These are phyloP conservation scores for Pelargonium fulgidum DNA, from an alignment of 441 rosid species.

Conservation along the genomic window DNA sequence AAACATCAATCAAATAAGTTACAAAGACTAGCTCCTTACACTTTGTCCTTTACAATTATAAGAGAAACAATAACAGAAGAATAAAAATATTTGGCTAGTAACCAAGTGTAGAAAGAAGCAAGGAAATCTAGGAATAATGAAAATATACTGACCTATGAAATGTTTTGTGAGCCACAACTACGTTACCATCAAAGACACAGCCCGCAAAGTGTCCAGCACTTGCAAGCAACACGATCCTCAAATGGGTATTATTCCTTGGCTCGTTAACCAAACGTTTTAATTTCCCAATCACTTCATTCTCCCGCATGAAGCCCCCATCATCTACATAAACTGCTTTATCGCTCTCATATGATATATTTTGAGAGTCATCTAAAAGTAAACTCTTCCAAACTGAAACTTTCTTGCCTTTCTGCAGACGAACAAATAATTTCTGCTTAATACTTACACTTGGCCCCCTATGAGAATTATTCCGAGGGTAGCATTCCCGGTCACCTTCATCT, in stretches of 20 bases:
- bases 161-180: slow-evolving; percentile 71
- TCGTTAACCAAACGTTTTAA: slow-evolving; percentile 39
- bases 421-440: slow-evolving; percentile 52
- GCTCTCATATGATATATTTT: slow-evolving; percentile 36
- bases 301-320: slow-evolving; percentile 19
- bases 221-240: slow-evolving; percentile 70
- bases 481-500: slow-evolving; percentile 59
- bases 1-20: neutral
- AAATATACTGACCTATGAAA: slow-evolving; percentile 63
- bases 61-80: neutral
- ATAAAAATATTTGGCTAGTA: neutral
- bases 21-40: neutral
- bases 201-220: slow-evolving; percentile 94
- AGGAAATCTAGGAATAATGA: neutral
- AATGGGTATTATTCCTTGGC: slow-evolving; percentile 34
- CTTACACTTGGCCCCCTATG: slow-evolving; percentile 31
- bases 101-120: neutral
- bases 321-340: slow-evolving; percentile 26
- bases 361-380: slow-evolving; percentile 55
- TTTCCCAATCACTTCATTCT: slow-evolving; percentile 52
- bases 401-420: slow-evolving; percentile 60
- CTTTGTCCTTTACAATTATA: neutral
- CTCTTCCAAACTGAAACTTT: slow-evolving; percentile 70
- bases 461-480: slow-evolving; percentile 24
- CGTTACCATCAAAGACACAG: slow-evolving; percentile 64